Evolutionary conservation across 495 filamentous ascomycete species (phyloP).

Genomic region (Lasiosphaeria miniovina): DNA sequence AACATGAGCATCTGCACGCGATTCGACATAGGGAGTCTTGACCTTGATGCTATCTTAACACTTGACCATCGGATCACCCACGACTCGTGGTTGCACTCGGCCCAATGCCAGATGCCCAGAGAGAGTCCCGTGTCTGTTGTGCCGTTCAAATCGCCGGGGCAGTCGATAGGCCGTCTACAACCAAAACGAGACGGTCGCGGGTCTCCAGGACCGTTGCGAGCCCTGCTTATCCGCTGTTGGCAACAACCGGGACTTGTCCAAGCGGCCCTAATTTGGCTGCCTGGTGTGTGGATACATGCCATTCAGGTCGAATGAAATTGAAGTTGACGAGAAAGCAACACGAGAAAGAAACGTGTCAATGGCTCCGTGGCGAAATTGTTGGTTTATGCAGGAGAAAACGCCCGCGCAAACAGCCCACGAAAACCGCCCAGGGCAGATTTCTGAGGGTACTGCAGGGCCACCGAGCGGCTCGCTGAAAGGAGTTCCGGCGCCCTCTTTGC

Average conservation of each 20-base stretch:
- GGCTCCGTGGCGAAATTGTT: background rate
- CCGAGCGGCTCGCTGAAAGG: background rate
- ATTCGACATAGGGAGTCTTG: no score
- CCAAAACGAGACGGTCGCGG: background rate
- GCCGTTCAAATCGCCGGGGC: no score
- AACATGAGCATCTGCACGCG: no score
- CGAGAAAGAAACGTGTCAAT: background rate
- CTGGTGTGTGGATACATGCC: background rate
- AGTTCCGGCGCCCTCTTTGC: background rate
- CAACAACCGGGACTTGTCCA: background rate
- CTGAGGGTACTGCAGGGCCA: background rate
- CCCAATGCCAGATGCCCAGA: no score
- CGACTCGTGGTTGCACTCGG: no score
- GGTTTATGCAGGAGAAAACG: background rate
- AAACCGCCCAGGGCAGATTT: background rate
- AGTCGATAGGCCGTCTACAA: background rate
- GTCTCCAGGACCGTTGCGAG: background rate
- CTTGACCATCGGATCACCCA: no score
- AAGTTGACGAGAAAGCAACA: background rate
- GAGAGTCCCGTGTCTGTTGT: no score
- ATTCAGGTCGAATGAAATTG: background rate
- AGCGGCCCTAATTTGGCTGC: background rate
- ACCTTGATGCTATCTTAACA: no score
- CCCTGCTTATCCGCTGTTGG: background rate
- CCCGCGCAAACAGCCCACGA: background rate